Conservation (phyloP, 805 yeast species). For the Lachancea mirantina region DNA sequence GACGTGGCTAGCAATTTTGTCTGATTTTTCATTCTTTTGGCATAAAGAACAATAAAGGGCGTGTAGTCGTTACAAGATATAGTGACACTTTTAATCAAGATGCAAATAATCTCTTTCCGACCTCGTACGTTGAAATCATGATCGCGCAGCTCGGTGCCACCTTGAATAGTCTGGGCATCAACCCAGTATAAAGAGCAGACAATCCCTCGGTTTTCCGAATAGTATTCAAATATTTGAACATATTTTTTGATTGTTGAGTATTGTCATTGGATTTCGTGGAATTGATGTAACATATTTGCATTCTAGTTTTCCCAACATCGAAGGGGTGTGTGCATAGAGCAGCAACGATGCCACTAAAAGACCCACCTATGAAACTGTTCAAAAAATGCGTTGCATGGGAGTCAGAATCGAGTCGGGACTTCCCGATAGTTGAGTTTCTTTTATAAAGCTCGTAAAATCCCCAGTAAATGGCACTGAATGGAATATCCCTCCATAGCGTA, state of each 20-base stretch:
- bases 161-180: constrained; percentile 78
- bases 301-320: constrained; percentile 92
- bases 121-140: constrained; percentile 92
- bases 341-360: constrained; percentile 75
- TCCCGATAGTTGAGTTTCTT: constrained; percentile 15
- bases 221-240: constrained; percentile 57
- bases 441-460: constrained; percentile 62
- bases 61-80: neutral
- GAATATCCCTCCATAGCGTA: constrained; percentile 95
- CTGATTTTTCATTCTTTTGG: too few species aligned
- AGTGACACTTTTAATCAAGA: constrained; percentile 2
- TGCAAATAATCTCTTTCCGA: constrained; percentile 59
- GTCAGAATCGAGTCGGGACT: neutral
- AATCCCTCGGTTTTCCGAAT: constrained; percentile 71
- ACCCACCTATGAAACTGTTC: constrained; percentile 73
- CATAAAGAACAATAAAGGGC: constrained; percentile 1
- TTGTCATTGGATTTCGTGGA: constrained; percentile 9
- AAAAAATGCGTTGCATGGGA: constrained; percentile 42
- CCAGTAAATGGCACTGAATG: constrained; percentile 95
- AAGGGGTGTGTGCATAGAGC: constrained; percentile 89
- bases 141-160: constrained; percentile 98
- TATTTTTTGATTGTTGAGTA: constrained; percentile 32
- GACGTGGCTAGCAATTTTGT: too few species aligned
- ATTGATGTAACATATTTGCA: constrained; percentile 51
- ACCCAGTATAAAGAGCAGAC: constrained; percentile 80